These are phyloP conservation scores for Neurospora terricola DNA, from an alignment of 495 filamentous ascomycete genomes.

Conservation along the genomic window DNA sequence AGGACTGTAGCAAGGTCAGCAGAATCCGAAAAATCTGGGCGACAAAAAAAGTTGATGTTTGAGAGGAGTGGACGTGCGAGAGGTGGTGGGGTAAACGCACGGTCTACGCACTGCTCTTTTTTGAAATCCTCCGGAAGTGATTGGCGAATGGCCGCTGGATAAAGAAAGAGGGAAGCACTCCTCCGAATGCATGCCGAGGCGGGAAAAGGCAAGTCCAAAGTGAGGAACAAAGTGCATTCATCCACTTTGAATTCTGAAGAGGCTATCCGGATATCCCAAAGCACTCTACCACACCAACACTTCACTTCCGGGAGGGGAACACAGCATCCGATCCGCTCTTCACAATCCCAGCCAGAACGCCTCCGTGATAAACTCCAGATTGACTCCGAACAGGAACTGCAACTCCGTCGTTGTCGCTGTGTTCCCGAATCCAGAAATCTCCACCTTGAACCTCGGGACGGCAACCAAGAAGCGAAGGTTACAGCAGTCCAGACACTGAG, in stretches of 20 bases:
- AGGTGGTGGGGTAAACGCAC: neutral
- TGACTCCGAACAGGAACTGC: neutral
- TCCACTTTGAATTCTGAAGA: neutral
- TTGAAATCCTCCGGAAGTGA: constrained; percentile 3
- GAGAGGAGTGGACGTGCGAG: neutral
- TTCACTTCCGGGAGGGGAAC: neutral
- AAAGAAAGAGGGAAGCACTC: neutral
- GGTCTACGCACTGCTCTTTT: neutral
- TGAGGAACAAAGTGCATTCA: neutral
- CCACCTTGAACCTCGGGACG: neutral
- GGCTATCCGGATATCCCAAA: neutral
- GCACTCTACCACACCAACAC: neutral
- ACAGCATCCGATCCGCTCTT: neutral
- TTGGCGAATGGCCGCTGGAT: constrained; percentile 4
- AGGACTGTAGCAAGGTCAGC: neutral
- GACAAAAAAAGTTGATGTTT: neutral
- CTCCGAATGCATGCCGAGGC: constrained; percentile 5
- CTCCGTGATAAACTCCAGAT: neutral
- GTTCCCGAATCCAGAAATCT: neutral
- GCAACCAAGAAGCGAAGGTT: neutral
- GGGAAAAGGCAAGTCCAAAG: neutral
- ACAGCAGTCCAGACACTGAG: neutral
- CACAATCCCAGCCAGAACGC: neutral
- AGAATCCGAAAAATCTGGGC: neutral
- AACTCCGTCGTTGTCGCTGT: neutral